These are phyloP conservation scores for Botrytis sinoallii DNA, from an alignment of 2,329 filamentous ascomycete genomes.

Conservation along the genomic window DNA sequence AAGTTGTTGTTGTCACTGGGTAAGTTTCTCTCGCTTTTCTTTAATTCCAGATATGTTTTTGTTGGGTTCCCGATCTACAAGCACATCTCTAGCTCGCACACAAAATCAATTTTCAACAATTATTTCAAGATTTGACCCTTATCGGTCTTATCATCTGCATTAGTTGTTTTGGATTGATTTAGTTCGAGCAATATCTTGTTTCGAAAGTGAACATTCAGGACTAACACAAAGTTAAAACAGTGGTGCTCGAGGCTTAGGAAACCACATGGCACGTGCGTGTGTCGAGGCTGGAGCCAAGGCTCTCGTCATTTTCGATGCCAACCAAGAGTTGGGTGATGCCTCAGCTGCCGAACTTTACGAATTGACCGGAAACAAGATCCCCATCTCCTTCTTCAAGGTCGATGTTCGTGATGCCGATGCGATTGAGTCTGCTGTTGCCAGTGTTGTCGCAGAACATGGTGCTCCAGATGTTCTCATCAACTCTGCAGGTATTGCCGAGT, in stretches of 20 bases:
- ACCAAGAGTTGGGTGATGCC: conserved; percentile 70
- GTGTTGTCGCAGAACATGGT: conserved; percentile 64
- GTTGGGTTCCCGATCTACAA: not conserved
- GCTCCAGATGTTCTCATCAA: conserved; percentile 74
- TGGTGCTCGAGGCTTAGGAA: conserved; percentile 73
- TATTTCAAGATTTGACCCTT: not conserved
- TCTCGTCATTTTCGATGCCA: conserved; percentile 73
- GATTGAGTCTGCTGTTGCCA: conserved; percentile 66
- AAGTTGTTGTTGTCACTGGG: conserved; percentile 71
- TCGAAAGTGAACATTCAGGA: not conserved
- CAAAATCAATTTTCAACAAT: not conserved
- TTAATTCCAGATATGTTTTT: not conserved
- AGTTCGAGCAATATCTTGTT: not conserved
- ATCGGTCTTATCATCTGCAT: conserved; percentile 1
- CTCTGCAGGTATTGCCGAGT: conserved; percentile 75
- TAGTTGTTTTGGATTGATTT: not conserved
- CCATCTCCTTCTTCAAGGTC: conserved; percentile 74
- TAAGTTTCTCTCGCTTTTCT: conserved; percentile 40
- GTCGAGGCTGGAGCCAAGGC: conserved; percentile 73
- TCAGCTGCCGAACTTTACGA: conserved; percentile 67
- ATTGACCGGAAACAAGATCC: conserved; percentile 60
- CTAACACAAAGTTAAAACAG: conserved; percentile 40
- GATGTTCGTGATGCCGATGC: conserved; percentile 70
- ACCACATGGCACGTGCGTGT: conserved; percentile 75
- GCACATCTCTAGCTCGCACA: not conserved